Base-by-base conservation (phyloP, 1,284 basidiomycete genomes). In the Sporisorium reilianum region DNA sequence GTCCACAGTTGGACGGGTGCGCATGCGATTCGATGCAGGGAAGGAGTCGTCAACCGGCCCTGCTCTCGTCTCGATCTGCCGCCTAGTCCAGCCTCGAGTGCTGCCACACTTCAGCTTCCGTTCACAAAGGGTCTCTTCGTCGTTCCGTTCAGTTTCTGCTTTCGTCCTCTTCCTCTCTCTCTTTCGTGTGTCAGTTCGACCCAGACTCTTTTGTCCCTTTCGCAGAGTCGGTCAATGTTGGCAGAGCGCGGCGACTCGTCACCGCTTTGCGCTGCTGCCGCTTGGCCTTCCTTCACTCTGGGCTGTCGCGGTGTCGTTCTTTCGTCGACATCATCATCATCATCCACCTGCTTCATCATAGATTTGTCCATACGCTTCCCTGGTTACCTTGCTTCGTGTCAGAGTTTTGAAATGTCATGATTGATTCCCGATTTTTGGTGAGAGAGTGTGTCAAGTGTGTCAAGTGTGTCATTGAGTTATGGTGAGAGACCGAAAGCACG, bases 1-100 rank as follows among this genome's bases (percentile, higher is more conserved):
- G 62, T 64, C 62, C 67, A 70, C 67, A 70, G 54, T 32, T 70
- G 67, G 57, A 64, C 55, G 40, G 62, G 57, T 50, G 62, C 61
- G 61, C 62, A 45, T n/a, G 20, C 23, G 50, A 41, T 20, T 54
- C 40, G 32, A 52, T 40, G 51, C 55, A 50, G 52, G 65, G 65
- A 64, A 60, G 71, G 71, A 74, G 58, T 74, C 71, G 71, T 74
- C 71, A 74, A 74, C 71, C 71, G 55, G 45, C 65, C 61, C 58
- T 59, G 53, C 50, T 44, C n/a, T 52, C 10, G 36, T 41, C 26
- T 55, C 30, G 10, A 22, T 53, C 38, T 40, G 62, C 67, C 67
- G 62, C 67, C 67, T 42, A 54, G 49, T 57, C 45, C 41, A 57
- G 41, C 67, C 67, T 53, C 57, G 64, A 44, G 52, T 57, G 57